Conservation (phyloP, 148 eudicot genomes). For the Silene uniflora region DNA sequence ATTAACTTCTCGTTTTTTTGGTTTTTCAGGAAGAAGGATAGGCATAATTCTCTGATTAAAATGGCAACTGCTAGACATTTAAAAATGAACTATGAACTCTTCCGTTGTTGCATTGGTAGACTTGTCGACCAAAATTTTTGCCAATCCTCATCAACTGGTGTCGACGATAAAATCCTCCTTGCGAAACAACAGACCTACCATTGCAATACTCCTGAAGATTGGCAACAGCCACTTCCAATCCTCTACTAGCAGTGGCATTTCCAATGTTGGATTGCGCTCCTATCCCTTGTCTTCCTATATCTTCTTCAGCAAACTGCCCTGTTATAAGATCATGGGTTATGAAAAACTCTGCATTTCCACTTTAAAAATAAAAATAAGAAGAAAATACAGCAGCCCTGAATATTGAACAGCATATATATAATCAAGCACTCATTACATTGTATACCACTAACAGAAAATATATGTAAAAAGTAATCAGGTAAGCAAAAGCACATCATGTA, state of each 20-base stretch:
- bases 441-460: background rate
- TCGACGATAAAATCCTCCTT: slow-evolving; percentile 5
- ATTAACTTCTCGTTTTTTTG: no score
- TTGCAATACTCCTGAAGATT: slow-evolving; percentile 99
- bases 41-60: background rate
- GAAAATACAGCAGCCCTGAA: background rate
- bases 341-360: background rate
- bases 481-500: background rate
- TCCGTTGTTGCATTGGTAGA: slow-evolving; percentile 1
- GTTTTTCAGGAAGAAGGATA: background rate
- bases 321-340: slow-evolving; percentile 15
- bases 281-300: slow-evolving; percentile 84
- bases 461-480: background rate
- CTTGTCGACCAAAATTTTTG: background rate
- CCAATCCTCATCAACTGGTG: background rate
- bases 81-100: slow-evolving; percentile 5
- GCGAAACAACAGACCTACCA: slow-evolving; percentile 40
- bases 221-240: slow-evolving; percentile 96
- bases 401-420: no score
- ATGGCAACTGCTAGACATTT: background rate
- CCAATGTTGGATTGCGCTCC: slow-evolving; percentile 57
- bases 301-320: slow-evolving; percentile 99
- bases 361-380: background rate
- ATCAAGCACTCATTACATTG: background rate
- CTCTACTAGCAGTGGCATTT: slow-evolving; percentile 95